Conservation (phyloP, 1,139 yeast species). For the Tardiomyces depauwii region DNA sequence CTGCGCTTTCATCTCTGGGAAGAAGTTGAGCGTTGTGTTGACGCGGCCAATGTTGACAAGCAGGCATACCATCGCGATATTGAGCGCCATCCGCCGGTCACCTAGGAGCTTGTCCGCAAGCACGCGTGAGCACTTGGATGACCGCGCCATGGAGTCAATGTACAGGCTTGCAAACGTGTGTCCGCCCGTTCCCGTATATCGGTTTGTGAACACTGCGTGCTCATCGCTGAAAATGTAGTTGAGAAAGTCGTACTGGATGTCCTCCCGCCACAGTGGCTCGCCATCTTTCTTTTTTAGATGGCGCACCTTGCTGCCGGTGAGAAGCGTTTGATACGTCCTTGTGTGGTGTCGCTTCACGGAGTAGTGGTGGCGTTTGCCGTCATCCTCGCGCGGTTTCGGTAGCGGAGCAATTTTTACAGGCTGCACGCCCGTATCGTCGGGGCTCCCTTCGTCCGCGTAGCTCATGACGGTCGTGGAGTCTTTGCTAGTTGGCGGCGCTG, state of each 20-base stretch:
- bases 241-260: conserved; percentile 77
- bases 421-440: not conserved
- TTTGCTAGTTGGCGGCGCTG: too few species aligned
- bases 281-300: conserved; percentile 88
- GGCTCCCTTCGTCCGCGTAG: not conserved
- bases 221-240: conserved; percentile 52
- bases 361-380: not conserved
- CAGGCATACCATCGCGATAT: conserved; percentile 74
- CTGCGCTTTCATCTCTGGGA: conserved; percentile 94
- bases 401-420: not conserved
- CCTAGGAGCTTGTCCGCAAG: conserved; percentile 69
- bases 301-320: conserved; percentile 35
- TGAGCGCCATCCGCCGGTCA: conserved; percentile 46
- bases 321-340: conserved; percentile 18
- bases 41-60: conserved; percentile 87
- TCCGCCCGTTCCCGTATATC: conserved; percentile 31
- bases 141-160: conserved; percentile 69
- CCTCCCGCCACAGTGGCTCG: conserved; percentile 81
- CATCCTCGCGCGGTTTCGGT: not conserved
- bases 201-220: conserved; percentile 58
- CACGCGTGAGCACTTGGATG: conserved; percentile 74
- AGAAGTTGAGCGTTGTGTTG: conserved; percentile 92
- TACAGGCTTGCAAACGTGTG: conserved; percentile 78
- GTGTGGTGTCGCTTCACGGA: conserved; percentile 13
- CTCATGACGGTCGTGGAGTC: not conserved